phyloP scores from a whole-genome alignment of 169 alveolate species.

The Miamiensis avidus region DNA sequence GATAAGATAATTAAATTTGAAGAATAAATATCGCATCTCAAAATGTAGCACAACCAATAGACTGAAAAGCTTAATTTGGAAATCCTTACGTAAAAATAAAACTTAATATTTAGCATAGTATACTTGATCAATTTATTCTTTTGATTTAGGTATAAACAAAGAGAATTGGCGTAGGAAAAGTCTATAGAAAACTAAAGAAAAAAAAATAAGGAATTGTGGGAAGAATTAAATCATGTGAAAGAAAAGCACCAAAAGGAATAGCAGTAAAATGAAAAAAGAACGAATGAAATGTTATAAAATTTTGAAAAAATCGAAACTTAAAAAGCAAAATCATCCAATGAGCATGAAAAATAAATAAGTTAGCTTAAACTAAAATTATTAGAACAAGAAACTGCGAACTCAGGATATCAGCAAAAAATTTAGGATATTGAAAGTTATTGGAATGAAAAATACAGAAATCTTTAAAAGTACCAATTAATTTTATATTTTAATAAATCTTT shows the following conservation, averaged over 20 bases:
- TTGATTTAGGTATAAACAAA: conserved; percentile 35
- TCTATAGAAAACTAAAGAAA: conserved; percentile 36
- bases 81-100: conserved; percentile 32
- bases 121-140: conserved; percentile 11
- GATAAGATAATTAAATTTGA: conserved; percentile 2
- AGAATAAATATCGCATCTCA: conserved; percentile 2
- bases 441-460: background rate
- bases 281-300: conserved; percentile 13
- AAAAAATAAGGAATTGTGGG: conserved; percentile 22
- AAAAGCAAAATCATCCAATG: conserved; percentile 3
- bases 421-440: background rate
- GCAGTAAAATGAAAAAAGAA: conserved; percentile 32
- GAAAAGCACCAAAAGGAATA: conserved; percentile 27
- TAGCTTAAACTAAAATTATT: background rate
- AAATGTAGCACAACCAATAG: conserved; percentile 56
- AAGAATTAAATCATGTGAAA: conserved; percentile 39
- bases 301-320: conserved; percentile 16
- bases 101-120: conserved; percentile 28
- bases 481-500: no score
- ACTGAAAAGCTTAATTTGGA: conserved; percentile 46
- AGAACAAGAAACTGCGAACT: conserved; percentile 1
- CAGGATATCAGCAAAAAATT: background rate
- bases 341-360: background rate
- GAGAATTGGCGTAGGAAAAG: conserved; percentile 38
- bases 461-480: background rate